phyloP scores from a whole-genome alignment of 148 eudicot species.

The Rhododendron kiyosumense region DNA sequence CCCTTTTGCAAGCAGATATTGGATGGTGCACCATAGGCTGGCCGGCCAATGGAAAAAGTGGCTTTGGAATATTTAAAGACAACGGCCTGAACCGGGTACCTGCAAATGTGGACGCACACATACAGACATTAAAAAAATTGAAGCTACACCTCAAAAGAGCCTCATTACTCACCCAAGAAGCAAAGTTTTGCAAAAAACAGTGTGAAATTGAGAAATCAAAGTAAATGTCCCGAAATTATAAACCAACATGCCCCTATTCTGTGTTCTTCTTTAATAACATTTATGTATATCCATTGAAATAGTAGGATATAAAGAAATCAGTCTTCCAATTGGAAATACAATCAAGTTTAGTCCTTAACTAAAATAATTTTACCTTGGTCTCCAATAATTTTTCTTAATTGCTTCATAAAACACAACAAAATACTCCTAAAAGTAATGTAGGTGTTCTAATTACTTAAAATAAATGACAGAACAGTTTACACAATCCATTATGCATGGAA shows the following conservation, averaged over 20 bases:
- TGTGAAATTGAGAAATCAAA: neutral
- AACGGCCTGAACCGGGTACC: conserved; percentile 91
- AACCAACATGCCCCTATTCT: neutral
- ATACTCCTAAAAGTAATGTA: neutral
- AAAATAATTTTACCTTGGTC: neutral
- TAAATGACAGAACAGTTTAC: neutral
- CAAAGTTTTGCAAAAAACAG: neutral
- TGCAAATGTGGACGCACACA: conserved; percentile 8
- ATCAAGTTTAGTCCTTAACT: neutral
- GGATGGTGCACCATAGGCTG: conserved; percentile 99
- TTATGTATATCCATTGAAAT: neutral
- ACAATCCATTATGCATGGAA: neutral
- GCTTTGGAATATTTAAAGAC: conserved; percentile 84
- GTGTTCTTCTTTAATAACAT: neutral
- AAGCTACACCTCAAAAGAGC: neutral
- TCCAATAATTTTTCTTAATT: neutral
- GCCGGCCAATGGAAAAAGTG: conserved; percentile 92
- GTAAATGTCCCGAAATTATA: neutral
- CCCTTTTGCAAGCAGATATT: conserved; percentile 87
- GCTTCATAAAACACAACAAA: neutral
- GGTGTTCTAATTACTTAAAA: neutral
- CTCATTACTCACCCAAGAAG: conserved; percentile 2
- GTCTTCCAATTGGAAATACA: neutral
- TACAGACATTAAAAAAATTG: neutral
- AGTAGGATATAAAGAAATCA: neutral